Conservation (phyloP, 805 yeast genomes). For the Saturnispora kantuleensis region DNA sequence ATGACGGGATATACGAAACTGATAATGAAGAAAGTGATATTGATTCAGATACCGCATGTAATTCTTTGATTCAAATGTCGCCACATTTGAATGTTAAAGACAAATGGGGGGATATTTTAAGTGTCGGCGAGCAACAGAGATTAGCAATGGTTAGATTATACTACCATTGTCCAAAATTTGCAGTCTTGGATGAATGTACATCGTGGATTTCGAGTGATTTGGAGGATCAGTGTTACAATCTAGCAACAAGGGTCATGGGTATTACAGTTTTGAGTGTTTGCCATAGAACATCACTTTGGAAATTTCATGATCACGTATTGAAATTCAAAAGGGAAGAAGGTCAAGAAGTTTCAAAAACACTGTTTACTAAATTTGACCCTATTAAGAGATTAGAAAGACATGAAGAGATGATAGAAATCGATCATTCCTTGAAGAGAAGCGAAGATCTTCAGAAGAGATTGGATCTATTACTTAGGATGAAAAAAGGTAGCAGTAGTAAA, state of each 20-base stretch:
- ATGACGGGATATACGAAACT: slow-evolving; percentile 20
- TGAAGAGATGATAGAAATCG: slow-evolving; percentile 65
- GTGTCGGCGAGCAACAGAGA: slow-evolving; percentile 88
- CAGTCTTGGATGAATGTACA: slow-evolving; percentile 92
- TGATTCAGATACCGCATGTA: slow-evolving; percentile 6
- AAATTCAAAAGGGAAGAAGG: slow-evolving; percentile 38
- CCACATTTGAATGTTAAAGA: slow-evolving; percentile 56
- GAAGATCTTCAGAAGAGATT: slow-evolving; percentile 60
- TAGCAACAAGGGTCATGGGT: slow-evolving; percentile 61
- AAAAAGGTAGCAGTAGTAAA: slow-evolving; percentile 8
- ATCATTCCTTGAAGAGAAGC: slow-evolving; percentile 59
- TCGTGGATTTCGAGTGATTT: slow-evolving; percentile 86
- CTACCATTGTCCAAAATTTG: slow-evolving; percentile 86
- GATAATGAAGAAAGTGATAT: slow-evolving; percentile 15
- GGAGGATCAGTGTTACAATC: slow-evolving; percentile 81
- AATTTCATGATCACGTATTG: slow-evolving; percentile 72
- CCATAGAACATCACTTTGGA: slow-evolving; percentile 88
- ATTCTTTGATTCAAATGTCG: slow-evolving; percentile 13
- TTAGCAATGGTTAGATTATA: slow-evolving; percentile 88
- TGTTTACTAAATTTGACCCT: slow-evolving; percentile 57
- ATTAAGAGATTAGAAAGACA: slow-evolving; percentile 62
- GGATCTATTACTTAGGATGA: slow-evolving; percentile 39
- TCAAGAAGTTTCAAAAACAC: slow-evolving; percentile 13
- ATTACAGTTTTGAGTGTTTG: slow-evolving; percentile 85
- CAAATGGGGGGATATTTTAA: slow-evolving; percentile 83